These are phyloP conservation scores for Tolypocladium paradoxum DNA, from an alignment of 2,329 filamentous ascomycete genomes.

Conservation along the genomic window DNA sequence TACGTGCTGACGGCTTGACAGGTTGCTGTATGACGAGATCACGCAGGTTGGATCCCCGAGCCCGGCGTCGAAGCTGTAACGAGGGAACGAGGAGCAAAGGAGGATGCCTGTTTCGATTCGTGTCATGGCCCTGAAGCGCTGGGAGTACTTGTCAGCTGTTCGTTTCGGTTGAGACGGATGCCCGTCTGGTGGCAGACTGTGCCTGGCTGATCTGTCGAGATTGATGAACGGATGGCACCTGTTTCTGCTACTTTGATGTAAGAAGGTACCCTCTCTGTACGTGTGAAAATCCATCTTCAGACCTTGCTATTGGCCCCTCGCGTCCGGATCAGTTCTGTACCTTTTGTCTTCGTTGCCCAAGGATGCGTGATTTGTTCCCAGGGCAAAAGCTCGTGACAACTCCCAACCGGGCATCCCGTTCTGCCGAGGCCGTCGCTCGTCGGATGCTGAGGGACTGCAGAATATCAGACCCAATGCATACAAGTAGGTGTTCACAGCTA, in stretches of 20 bases:
- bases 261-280: neutral
- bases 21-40: constrained; percentile 80
- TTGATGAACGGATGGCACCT: neutral
- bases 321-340: neutral
- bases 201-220: neutral
- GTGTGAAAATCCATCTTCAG: neutral
- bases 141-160: neutral
- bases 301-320: too few species aligned
- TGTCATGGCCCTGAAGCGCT: neutral
- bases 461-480: too few species aligned
- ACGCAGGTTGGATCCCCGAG: constrained; percentile 56
- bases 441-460: neutral
- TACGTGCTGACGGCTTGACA: constrained; percentile 22
- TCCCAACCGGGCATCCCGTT: neutral
- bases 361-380: neutral
- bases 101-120: neutral
- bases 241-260: neutral
- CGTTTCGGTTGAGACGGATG: neutral
- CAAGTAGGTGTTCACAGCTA: neutral
- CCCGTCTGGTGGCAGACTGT: neutral
- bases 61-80: constrained; percentile 53
- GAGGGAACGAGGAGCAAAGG: neutral
- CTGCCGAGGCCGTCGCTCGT: neutral
- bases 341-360: neutral
- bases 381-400: neutral